A percentile compares a stretch with the other conserved stretches of the same genome.
Conservation (phyloP, 2,329 filamentous ascomycete species). For the Aureobasidium musti region DNA sequence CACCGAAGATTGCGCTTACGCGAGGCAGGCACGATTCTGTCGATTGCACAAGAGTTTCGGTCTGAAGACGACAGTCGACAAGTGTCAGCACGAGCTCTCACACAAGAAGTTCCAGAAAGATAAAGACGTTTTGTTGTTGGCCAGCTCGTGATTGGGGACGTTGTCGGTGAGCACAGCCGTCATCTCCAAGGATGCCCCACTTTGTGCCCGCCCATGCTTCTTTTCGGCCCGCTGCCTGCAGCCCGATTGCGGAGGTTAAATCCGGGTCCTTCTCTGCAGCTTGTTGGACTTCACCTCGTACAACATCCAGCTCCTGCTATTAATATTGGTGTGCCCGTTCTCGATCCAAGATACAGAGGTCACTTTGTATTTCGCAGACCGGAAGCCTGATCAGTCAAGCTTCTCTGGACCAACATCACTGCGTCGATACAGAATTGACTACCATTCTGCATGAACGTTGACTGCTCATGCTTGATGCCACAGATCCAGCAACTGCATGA, state of each 20-base stretch:
- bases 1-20: slow-evolving; percentile 19
- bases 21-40: background rate
- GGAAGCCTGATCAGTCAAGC: background rate
- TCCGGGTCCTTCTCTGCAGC: slow-evolving; percentile 1
- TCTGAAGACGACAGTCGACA: background rate
- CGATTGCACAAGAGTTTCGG: background rate
- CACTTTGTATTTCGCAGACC: background rate
- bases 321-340: slow-evolving; percentile 3
- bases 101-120: background rate
- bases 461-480: slow-evolving; percentile 6
- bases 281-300: slow-evolving; percentile 4
- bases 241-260: slow-evolving; percentile 27
- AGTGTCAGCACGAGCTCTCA: background rate
- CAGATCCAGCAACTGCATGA: slow-evolving; percentile 6
- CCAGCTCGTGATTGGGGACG: slow-evolving; percentile 20
- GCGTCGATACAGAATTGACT: background rate
- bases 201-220: slow-evolving; percentile 8
- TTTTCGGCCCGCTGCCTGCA: slow-evolving; percentile 12
- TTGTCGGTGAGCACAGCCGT: slow-evolving; percentile 26
- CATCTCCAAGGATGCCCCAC: slow-evolving; percentile 25
- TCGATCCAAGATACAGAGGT: background rate
- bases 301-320: slow-evolving; percentile 12
- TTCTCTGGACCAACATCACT: too few species aligned
- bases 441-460: slow-evolving; percentile 17
- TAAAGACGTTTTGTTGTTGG: slow-evolving; percentile 22